phyloP scores from a whole-genome alignment of 2,329 filamentous ascomycete genomes.

The Curvularia lunata region DNA sequence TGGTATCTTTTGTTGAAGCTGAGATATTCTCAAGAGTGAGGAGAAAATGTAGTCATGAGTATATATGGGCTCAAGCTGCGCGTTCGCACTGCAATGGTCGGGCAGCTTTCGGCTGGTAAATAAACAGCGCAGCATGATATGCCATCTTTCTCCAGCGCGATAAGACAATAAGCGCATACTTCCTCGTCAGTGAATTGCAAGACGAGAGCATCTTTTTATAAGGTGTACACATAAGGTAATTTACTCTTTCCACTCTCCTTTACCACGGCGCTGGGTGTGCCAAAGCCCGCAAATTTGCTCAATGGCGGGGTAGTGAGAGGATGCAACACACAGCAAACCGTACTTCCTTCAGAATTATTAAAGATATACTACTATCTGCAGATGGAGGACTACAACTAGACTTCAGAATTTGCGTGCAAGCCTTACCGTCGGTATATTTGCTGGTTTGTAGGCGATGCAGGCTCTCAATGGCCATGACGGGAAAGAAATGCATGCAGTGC shows the following conservation, averaged over 20 bases:
- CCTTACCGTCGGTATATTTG: not conserved
- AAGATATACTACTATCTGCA: not conserved
- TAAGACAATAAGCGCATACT: not conserved
- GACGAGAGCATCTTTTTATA: not conserved
- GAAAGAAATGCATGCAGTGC: not conserved
- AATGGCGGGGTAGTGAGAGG: slow-evolving; percentile 16
- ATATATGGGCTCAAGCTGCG: not conserved
- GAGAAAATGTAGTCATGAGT: not conserved
- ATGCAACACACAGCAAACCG: not conserved
- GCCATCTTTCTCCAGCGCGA: not conserved
- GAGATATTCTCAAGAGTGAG: not conserved
- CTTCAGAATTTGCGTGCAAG: not conserved
- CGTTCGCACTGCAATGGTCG: not conserved
- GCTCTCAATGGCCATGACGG: not conserved
- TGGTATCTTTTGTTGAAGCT: not conserved
- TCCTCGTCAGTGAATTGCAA: not conserved
- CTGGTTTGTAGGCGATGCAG: not conserved
- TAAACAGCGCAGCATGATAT: not conserved
- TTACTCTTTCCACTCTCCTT: not conserved
- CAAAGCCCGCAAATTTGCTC: slow-evolving; percentile 33
- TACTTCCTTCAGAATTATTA: not conserved
- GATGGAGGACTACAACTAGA: not conserved
- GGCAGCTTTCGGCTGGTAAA: not conserved
- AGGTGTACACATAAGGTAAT: not conserved
- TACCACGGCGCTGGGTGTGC: not conserved